phyloP scores from a whole-genome alignment of 345 rosid genomes.

The Lepidium sativum region DNA sequence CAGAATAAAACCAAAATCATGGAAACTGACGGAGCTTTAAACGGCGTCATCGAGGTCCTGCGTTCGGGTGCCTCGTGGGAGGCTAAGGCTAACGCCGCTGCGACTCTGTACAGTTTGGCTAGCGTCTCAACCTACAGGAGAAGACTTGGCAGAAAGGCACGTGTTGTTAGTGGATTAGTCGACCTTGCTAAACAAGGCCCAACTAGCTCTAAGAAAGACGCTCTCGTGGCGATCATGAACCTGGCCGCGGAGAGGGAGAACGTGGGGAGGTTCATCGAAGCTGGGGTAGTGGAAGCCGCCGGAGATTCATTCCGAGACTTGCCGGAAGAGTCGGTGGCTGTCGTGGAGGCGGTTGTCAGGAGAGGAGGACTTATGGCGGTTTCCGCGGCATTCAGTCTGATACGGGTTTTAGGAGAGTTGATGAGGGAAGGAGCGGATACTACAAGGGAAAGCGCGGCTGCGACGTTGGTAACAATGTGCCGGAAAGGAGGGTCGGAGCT shows the following conservation, averaged over 20 bases:
- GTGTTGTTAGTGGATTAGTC: constrained; percentile 58
- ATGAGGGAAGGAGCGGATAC: constrained; percentile 70
- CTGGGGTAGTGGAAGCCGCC: constrained; percentile 51
- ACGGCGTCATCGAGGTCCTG: constrained; percentile 74
- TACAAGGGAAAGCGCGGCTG: constrained; percentile 63
- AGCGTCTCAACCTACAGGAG: constrained; percentile 42
- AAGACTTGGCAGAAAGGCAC: constrained; percentile 57
- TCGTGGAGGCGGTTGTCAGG: constrained; percentile 65
- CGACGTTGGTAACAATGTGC: constrained; percentile 62
- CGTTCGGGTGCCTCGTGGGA: constrained; percentile 89
- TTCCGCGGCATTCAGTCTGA: constrained; percentile 38
- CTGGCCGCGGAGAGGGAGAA: constrained; percentile 71
- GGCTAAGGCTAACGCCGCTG: constrained; percentile 91
- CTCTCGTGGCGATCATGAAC: constrained; percentile 61
- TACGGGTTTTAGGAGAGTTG: constrained; percentile 35
- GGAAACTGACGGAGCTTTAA: constrained; percentile 78
- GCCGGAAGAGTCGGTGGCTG: constrained; percentile 62
- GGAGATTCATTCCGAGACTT: constrained; percentile 34
- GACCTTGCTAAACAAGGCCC: constrained; percentile 58
- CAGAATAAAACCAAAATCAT: constrained; percentile 70
- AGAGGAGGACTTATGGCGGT: constrained; percentile 67
- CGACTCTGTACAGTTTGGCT: constrained; percentile 69
- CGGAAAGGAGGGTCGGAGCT: constrained; percentile 70
- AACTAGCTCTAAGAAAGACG: constrained; percentile 46
- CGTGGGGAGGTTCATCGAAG: constrained; percentile 57